Base-by-base conservation (phyloP, 2,329 filamentous ascomycete genomes). In the Trichophyton equinum region DNA sequence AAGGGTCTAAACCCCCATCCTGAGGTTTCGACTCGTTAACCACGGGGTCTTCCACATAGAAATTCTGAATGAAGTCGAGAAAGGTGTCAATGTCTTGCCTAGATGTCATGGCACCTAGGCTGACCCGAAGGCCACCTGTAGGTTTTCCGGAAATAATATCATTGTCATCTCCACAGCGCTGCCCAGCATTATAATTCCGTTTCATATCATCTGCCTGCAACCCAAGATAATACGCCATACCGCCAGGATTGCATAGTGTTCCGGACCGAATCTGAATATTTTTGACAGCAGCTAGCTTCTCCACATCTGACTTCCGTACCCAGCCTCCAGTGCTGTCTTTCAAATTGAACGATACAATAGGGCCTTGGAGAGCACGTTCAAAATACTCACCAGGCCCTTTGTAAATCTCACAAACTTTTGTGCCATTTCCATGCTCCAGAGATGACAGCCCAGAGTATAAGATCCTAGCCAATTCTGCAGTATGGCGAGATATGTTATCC, bases 51-150 rank as follows among this genome's bases (percentile, higher is more conserved):
- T 77, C 75, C 3, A 79, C 71, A 64, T 85, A 89, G 63, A 89
- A 91, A 63, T 91, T 87, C 20, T 76, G 72, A 18, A 95, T 72
- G 67, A 96, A 95, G 0, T 75, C 74, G 38, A 92, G 65, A 60
- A 97, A 89, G 9, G 74, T 77, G 30, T 85, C 78, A 7, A 96
- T 83, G 71, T 99, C 94, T 6, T 78, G 76, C 30, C 82, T 69
- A 8, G 84, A 92, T 69, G 89, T 96, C 89, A 96, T 96, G 0
- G 91, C 89, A 2, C 92, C 94, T 0, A 97, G 73, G 67, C 92
- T 97, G 42, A 86, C 84, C 62, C 94, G 84, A 64, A 97, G 83
- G 40, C 95, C 84, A 1, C 94, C 94, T 0, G 90, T 95, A 1
- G 92, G 90, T 67, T 91, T 95, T 22, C 90, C 91, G 40, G 82